These are phyloP conservation scores for Cryphonectria japonica DNA, from an alignment of 2,329 filamentous ascomycete genomes.

Conservation along the genomic window DNA sequence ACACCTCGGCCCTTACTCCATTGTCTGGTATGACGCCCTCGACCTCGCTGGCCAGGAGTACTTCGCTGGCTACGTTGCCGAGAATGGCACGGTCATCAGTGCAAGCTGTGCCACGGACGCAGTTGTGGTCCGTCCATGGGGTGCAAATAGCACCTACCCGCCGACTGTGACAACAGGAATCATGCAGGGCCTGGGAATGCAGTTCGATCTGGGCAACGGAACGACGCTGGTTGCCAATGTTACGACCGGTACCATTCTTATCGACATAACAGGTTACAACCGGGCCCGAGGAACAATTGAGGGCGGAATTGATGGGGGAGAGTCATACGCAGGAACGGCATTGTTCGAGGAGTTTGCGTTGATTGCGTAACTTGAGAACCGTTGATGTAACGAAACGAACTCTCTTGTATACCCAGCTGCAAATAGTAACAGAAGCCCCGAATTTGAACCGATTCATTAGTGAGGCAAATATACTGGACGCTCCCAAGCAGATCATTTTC, in stretches of 20 bases:
- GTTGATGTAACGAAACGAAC: not conserved
- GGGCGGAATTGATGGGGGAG: slow-evolving; percentile 2
- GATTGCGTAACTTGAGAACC: not conserved
- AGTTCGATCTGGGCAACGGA: slow-evolving; percentile 12
- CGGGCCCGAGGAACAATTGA: slow-evolving; percentile 9
- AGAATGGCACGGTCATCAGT: slow-evolving; percentile 32
- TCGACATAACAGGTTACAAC: slow-evolving; percentile 3
- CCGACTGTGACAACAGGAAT: slow-evolving; percentile 2
- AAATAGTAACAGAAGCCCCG: not conserved
- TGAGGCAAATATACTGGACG: no score
- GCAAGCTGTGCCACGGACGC: slow-evolving; percentile 8
- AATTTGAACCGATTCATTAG: no score
- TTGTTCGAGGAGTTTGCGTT: slow-evolving; percentile 18
- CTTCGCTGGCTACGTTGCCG: slow-evolving; percentile 35
- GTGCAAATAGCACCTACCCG: slow-evolving; percentile 15
- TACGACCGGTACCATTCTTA: slow-evolving; percentile 5
- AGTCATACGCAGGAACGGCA: not conserved
- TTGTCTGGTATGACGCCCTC: slow-evolving; percentile 49
- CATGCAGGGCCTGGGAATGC: slow-evolving; percentile 11
- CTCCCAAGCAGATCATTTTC: no score
- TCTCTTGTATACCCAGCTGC: not conserved
- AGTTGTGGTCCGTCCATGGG: slow-evolving; percentile 19
- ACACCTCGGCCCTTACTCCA: slow-evolving; percentile 44
- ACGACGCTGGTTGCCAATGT: slow-evolving; percentile 12
- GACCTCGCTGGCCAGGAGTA: slow-evolving; percentile 33